A percentile compares a stretch with the other conserved stretches of the same genome.
These are phyloP conservation scores for Epichloe baconii DNA, from an alignment of 2,329 filamentous ascomycete species.

Conservation along the genomic window DNA sequence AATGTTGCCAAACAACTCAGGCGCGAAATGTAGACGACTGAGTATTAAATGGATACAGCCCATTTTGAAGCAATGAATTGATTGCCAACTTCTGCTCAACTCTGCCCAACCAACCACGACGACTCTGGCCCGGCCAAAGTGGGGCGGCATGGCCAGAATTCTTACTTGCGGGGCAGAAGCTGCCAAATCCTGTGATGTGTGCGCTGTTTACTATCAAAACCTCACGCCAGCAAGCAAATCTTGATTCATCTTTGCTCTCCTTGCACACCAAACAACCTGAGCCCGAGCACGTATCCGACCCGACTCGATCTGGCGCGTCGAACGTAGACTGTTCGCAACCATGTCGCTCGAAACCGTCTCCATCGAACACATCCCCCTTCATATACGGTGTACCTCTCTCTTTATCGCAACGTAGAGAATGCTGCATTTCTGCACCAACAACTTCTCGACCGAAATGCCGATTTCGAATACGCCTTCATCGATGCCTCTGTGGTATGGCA, in stretches of 20 bases:
- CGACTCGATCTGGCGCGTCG: background rate
- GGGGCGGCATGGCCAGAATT: slow-evolving; percentile 1
- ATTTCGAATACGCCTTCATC: slow-evolving; percentile 88
- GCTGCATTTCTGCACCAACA: slow-evolving; percentile 66
- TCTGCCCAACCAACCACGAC: no score
- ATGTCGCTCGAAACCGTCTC: slow-evolving; percentile 46
- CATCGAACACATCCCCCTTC: slow-evolving; percentile 59
- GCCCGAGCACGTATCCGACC: background rate
- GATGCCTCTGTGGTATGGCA: slow-evolving; percentile 67
- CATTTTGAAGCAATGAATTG: no score
- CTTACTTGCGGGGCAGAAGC: slow-evolving; percentile 1
- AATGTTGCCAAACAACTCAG: no score
- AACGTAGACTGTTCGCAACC: background rate
- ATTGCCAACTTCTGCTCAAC: background rate
- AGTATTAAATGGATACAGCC: no score
- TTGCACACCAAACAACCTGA: background rate
- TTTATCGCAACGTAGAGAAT: slow-evolving; percentile 70
- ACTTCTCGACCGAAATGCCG: slow-evolving; percentile 68
- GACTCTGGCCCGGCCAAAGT: background rate
- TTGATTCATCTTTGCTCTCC: background rate
- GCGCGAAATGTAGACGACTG: no score
- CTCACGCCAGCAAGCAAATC: background rate
- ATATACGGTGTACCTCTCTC: slow-evolving; percentile 55
- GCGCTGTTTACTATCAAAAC: background rate
- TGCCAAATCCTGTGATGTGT: slow-evolving; percentile 2